A percentile compares a stretch with the other conserved stretches of the same genome.
phyloP scores from a whole-genome alignment of 257 asterid species.

The Eustoma russellianum region DNA sequence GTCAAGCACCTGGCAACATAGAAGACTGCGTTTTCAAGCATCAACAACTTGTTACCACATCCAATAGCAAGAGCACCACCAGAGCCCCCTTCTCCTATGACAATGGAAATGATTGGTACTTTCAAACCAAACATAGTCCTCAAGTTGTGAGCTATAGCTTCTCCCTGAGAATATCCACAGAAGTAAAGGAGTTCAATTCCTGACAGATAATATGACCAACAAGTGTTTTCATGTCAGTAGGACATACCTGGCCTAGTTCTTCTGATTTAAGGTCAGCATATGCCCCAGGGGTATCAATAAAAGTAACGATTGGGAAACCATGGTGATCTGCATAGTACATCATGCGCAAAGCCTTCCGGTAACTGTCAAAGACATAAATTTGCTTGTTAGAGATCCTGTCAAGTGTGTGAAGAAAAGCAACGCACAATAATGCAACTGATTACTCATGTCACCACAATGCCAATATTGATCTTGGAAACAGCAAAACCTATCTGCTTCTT shows the following conservation, averaged over 20 bases:
- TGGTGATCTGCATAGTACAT: slow-evolving; percentile 91
- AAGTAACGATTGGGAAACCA: slow-evolving; percentile 78
- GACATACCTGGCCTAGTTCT: slow-evolving; percentile 69
- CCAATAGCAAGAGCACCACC: slow-evolving; percentile 99
- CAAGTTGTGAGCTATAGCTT: slow-evolving; percentile 91
- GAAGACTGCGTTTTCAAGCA: slow-evolving; percentile 98
- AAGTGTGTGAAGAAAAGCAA: background rate
- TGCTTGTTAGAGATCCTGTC: slow-evolving; percentile 4
- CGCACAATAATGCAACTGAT: background rate
- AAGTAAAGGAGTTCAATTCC: slow-evolving; percentile 9
- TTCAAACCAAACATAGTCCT: slow-evolving; percentile 97
- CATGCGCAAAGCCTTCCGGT: slow-evolving; percentile 88
- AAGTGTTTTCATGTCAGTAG: slow-evolving; percentile 6
- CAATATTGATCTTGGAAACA: slow-evolving; percentile 2
- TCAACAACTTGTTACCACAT: slow-evolving; percentile 83
- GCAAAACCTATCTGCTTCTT: background rate
- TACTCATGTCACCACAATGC: background rate
- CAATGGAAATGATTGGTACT: slow-evolving; percentile 85
- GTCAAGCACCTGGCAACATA: slow-evolving; percentile 81
- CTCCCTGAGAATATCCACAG: slow-evolving; percentile 50
- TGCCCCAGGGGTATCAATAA: slow-evolving; percentile 95
- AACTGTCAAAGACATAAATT: slow-evolving; percentile 34
- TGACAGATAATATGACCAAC: slow-evolving; percentile 6
- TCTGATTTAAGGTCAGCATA: slow-evolving; percentile 87
- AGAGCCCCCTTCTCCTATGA: slow-evolving; percentile 98